Conservation (phyloP, 495 filamentous ascomycete genomes). For the Neurospora sp. region DNA sequence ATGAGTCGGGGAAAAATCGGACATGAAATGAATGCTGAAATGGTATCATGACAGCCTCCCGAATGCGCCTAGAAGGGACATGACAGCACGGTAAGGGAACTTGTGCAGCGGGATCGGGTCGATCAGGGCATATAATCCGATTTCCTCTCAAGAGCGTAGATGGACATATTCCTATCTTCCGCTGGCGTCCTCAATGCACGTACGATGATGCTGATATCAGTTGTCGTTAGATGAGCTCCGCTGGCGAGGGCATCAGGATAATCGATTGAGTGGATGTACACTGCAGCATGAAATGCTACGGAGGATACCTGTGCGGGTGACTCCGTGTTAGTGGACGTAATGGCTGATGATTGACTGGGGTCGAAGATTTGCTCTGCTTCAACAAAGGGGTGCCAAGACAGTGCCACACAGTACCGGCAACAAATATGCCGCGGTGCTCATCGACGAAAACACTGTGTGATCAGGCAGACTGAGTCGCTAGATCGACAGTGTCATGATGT, state of each 20-base stretch:
- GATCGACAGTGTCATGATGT: neutral
- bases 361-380: neutral
- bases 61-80: neutral
- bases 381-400: neutral
- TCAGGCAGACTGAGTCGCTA: neutral
- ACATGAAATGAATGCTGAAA: neutral
- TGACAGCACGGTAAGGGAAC: neutral
- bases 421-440: neutral
- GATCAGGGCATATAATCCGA: neutral
- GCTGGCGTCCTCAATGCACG: neutral
- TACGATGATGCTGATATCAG: neutral
- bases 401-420: neutral
- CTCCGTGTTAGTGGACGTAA: neutral
- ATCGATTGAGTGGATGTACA: neutral
- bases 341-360: neutral
- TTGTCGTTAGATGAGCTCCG: neutral
- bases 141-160: neutral
- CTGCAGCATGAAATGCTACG: neutral
- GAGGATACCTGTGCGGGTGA: neutral
- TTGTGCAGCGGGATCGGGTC: neutral
- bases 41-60: neutral
- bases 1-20: neutral
- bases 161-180: neutral
- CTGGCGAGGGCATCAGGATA: neutral
- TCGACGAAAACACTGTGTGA: neutral